Conservation (phyloP, 495 filamentous ascomycete genomes). For the Xanthoparmelia taractica region DNA sequence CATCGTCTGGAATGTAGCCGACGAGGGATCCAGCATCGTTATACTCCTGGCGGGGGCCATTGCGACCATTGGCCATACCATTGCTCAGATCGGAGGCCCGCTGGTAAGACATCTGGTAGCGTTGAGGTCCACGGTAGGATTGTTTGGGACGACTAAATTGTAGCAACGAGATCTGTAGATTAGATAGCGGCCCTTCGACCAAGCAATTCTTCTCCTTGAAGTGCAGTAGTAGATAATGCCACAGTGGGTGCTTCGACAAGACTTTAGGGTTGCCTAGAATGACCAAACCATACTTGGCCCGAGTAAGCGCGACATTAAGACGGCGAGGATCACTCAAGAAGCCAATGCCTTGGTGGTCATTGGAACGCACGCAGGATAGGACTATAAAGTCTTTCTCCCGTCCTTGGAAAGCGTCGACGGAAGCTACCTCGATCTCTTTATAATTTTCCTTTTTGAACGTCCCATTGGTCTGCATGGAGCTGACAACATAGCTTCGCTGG, state of each 20-base stretch:
- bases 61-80: constrained; percentile 43
- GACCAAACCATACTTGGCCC: constrained; percentile 91
- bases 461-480: constrained; percentile 95
- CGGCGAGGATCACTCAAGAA: constrained; percentile 97
- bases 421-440: constrained; percentile 98
- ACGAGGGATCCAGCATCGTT: constrained; percentile 81
- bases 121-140: constrained; percentile 81
- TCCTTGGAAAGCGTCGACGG: constrained; percentile 97
- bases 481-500: constrained; percentile 96
- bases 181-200: constrained; percentile 93
- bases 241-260: constrained; percentile 91
- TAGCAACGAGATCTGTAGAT: constrained; percentile 86
- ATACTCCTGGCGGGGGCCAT: constrained; percentile 59
- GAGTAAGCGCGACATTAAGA: constrained; percentile 96
- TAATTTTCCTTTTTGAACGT: constrained; percentile 98
- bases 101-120: constrained; percentile 78
- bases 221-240: constrained; percentile 92
- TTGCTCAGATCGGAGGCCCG: constrained; percentile 50
- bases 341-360: constrained; percentile 98
- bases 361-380: constrained; percentile 94
- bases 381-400: constrained; percentile 99
- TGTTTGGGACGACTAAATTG: constrained; percentile 94
- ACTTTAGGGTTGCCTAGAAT: constrained; percentile 99
- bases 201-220: constrained; percentile 97
- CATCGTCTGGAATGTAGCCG: constrained; percentile 93